Percentiles rank a stretch among this genome's conserved stretches.
Evolutionary conservation across 441 rosid genomes (phyloP).

Genomic region (Populus tomentosa): DNA sequence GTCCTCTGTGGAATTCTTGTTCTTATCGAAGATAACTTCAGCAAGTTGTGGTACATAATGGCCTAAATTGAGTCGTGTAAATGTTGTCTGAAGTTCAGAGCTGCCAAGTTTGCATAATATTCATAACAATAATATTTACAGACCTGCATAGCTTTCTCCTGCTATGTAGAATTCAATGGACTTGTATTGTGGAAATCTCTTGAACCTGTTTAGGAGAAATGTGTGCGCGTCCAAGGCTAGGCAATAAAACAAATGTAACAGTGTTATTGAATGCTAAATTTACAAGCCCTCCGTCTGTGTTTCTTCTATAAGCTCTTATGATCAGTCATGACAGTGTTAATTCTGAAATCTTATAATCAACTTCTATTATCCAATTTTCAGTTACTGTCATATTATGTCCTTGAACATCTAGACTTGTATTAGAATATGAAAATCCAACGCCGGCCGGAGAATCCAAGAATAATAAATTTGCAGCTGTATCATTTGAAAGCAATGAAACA

Average conservation of each 20-base stretch:
- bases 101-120: not conserved
- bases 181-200: constrained; percentile 17
- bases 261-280: too few species aligned
- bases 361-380: not conserved
- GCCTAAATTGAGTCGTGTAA: constrained; percentile 19
- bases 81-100: not conserved
- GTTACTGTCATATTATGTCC: constrained; percentile 16
- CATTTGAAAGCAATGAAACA: too few species aligned
- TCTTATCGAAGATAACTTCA: constrained; percentile 31
- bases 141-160: constrained; percentile 29
- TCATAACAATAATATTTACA: too few species aligned
- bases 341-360: too few species aligned
- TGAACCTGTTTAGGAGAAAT: constrained; percentile 27
- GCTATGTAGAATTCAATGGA: constrained; percentile 21
- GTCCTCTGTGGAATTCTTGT: constrained; percentile 20
- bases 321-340: too few species aligned
- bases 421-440: constrained; percentile 25
- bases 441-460: constrained; percentile 18
- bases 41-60: constrained; percentile 48
- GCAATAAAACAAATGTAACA: too few species aligned
- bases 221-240: not conserved
- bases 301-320: too few species aligned
- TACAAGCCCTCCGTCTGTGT: too few species aligned
- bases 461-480: constrained; percentile 19
- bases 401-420: not conserved